These are phyloP conservation scores for Cladosporium oxysporum DNA, from an alignment of 2,329 filamentous ascomycete genomes.

Conservation along the genomic window DNA sequence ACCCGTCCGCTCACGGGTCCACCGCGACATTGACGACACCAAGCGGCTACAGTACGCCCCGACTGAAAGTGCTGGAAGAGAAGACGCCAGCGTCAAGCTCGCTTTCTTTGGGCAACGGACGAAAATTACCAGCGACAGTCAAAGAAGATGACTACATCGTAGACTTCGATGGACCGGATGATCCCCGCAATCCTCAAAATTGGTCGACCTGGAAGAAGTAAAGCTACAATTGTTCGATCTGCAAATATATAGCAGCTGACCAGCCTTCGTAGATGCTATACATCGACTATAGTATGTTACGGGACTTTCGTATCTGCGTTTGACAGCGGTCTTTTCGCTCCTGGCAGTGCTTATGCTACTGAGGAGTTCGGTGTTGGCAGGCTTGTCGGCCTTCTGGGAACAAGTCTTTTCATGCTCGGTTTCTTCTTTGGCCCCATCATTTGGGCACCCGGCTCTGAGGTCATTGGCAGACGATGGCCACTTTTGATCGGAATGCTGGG, in stretches of 20 bases:
- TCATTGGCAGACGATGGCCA: slow-evolving; percentile 26
- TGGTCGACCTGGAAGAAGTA: slow-evolving; percentile 70
- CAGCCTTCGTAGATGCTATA: slow-evolving; percentile 6
- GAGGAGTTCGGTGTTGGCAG: slow-evolving; percentile 19
- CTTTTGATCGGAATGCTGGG: slow-evolving; percentile 17
- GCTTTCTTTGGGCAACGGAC: background rate
- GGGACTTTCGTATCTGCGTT: slow-evolving; percentile 40
- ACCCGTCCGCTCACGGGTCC: slow-evolving; percentile 3
- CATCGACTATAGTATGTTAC: slow-evolving; percentile 12
- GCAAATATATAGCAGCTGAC: slow-evolving; percentile 24
- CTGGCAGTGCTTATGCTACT: slow-evolving; percentile 36
- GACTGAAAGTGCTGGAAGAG: background rate
- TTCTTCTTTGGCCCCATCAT: slow-evolving; percentile 45
- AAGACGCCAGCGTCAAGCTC: background rate
- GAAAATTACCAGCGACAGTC: background rate
- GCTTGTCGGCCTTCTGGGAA: slow-evolving; percentile 44
- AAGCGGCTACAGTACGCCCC: slow-evolving; percentile 14
- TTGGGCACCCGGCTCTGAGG: slow-evolving; percentile 32
- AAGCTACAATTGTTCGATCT: background rate
- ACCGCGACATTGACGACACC: slow-evolving; percentile 10
- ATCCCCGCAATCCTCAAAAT: slow-evolving; percentile 70
- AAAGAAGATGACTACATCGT: slow-evolving; percentile 50
- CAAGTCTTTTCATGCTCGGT: slow-evolving; percentile 47
- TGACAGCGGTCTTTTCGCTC: slow-evolving; percentile 26
- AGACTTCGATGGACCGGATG: slow-evolving; percentile 71